Evolutionary conservation across 2,329 filamentous ascomycete species (phyloP).

Genomic region (Nakataea oryzae): DNA sequence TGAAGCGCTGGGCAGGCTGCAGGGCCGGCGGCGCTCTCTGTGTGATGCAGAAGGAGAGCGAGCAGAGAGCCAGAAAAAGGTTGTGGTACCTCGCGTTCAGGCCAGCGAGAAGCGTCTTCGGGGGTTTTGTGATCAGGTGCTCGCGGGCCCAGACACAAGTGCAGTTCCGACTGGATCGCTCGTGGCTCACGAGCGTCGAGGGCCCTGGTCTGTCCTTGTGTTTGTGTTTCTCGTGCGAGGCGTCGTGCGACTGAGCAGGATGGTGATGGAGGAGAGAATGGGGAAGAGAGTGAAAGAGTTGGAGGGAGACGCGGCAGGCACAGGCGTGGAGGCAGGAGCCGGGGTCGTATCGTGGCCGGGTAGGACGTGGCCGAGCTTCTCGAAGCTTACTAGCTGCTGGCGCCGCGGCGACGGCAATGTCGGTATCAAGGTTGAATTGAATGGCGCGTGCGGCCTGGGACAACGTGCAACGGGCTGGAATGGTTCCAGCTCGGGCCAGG

Average conservation of each 20-base stretch:
- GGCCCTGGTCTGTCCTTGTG: background rate
- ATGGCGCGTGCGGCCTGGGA: background rate
- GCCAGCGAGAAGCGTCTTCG: background rate
- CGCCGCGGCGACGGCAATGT: background rate
- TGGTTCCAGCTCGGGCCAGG: background rate
- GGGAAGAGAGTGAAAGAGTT: background rate
- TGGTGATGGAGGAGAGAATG: background rate
- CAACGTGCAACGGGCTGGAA: background rate
- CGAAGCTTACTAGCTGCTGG: background rate
- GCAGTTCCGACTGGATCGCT: background rate
- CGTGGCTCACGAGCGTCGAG: background rate
- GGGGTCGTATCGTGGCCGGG: background rate
- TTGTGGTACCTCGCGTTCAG: background rate
- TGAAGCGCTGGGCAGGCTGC: background rate
- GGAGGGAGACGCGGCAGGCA: background rate
- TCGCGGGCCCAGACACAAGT: background rate
- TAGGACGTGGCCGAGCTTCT: background rate
- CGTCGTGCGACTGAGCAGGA: background rate
- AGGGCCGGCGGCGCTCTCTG: background rate
- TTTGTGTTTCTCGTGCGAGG: background rate
- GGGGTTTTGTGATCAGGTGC: background rate
- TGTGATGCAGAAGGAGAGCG: background rate
- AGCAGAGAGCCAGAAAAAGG: background rate
- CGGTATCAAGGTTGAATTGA: background rate
- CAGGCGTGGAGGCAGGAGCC: background rate